These are phyloP conservation scores for Berberis vulgaris DNA, from an alignment of 164 flowering plant species.

Conservation along the genomic window DNA sequence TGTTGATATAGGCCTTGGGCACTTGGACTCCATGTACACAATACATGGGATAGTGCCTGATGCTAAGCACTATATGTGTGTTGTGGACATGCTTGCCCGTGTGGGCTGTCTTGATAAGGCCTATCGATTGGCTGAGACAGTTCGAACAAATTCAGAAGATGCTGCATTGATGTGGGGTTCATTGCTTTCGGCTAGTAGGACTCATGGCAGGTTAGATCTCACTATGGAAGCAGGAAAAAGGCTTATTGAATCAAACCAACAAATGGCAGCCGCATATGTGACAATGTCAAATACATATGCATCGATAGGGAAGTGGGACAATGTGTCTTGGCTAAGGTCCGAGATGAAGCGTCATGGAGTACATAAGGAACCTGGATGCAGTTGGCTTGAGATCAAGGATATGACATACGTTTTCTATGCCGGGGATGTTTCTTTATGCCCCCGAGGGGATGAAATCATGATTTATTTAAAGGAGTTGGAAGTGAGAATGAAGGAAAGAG, in stretches of 20 bases:
- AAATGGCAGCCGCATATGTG: conserved; percentile 43
- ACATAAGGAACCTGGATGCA: conserved; percentile 61
- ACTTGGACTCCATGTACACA: conserved; percentile 37
- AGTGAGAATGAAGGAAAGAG: conserved; percentile 43
- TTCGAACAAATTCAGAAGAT: conserved; percentile 16
- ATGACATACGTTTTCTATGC: conserved; percentile 35
- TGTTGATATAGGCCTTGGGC: conserved; percentile 38
- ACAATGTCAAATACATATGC: conserved; percentile 54
- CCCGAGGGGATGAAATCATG: conserved; percentile 27
- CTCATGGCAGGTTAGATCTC: conserved; percentile 46
- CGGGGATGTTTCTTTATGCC: conserved; percentile 28
- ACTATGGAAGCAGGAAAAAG: conserved; percentile 39
- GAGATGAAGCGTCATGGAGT: conserved; percentile 46
- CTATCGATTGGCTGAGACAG: conserved; percentile 32
- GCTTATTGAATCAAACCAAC: conserved; percentile 35
- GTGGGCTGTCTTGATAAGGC: conserved; percentile 59
- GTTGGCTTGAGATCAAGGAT: conserved; percentile 59
- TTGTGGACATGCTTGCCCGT: conserved; percentile 67
- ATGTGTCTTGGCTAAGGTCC: conserved; percentile 21
- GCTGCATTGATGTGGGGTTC: conserved; percentile 54
- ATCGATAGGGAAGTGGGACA: conserved; percentile 48
- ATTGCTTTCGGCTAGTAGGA: conserved; percentile 51
- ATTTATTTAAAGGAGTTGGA: conserved; percentile 35
- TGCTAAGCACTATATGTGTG: conserved; percentile 47
- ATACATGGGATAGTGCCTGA: conserved; percentile 37